Evolutionary conservation across 257 asterid species (phyloP), one percentile per base, ranked within the genome.

Genomic region (Penstemon newberryi): DNA sequence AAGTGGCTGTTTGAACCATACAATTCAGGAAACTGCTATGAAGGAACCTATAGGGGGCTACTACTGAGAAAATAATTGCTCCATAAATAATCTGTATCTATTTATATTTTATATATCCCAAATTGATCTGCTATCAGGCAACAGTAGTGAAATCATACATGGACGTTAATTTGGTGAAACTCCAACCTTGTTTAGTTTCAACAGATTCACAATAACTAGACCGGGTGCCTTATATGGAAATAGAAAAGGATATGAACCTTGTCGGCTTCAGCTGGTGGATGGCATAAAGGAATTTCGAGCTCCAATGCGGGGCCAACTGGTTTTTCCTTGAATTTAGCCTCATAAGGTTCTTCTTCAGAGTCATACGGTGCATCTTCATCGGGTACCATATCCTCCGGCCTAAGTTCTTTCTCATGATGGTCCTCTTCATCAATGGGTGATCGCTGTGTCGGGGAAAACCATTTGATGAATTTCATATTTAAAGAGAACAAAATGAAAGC

Each of bases 261-360:
- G 25, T 87, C 83, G 3, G 96, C 80, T 67, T 65, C 86, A 53
- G 96, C 87, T 73, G 97, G 97, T 60, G 99, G 96, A 49, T 56
- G 85, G 38, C 74, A 71, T 76, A 94, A 78, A 50, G 99, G 99
- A 76, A 94, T 80, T 84, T 87, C 99, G 75, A 94, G 83, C 84
- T 94, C 99, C 73, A 94, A 60, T 44, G 97, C 95, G 41, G 99
- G 99, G 3, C 99, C 99, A 65, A 75, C 79, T 4, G 96, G 99
- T 74, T 84, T 94, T 74, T 94, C 99, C 87, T 86, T 94, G 37
- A 46, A 46, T 76, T 82, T 94, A 71, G 83, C 74, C 63, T 89
- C 96, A 71, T 66, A 63, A 10, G 81, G 92, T 65, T 87, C 99
- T 73, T 88, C 99, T 76, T 91, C 99, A n/a, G 96, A 91, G 73